Conservation (phyloP, 768 basidiomycete genomes). For the Kwoniella newhampshirensis region DNA sequence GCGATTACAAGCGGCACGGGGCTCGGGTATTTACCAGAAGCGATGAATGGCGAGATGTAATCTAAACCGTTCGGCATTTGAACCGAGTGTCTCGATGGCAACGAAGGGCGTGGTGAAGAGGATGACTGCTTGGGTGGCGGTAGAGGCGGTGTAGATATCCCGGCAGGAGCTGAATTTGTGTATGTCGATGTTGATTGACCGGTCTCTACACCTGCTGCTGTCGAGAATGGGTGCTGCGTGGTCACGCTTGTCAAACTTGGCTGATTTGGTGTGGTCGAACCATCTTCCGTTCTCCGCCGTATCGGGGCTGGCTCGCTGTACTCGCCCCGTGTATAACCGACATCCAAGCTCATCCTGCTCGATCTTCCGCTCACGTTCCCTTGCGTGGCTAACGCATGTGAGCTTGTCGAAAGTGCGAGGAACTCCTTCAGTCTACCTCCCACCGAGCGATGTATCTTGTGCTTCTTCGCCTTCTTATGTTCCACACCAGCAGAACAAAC, state of each 20-base stretch:
- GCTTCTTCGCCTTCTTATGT: conserved; percentile 34
- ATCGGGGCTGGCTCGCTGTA: conserved; percentile 2
- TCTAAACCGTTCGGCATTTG: conserved; percentile 17
- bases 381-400: conserved; percentile 6
- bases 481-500: conserved; percentile 29
- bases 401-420: conserved; percentile 28
- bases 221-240: conserved; percentile 15
- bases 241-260: background rate
- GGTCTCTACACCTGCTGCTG: background rate
- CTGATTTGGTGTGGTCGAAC: conserved; percentile 5
- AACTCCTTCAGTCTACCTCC: conserved; percentile 42
- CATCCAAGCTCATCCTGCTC: conserved; percentile 25
- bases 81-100: conserved; percentile 25
- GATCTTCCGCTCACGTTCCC: conserved; percentile 10
- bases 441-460: conserved; percentile 41
- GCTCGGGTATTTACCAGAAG: background rate
- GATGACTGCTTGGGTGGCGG: background rate
- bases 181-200: background rate
- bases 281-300: conserved; percentile 4
- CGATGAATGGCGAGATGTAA: conserved; percentile 24
- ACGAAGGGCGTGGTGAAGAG: conserved; percentile 10
- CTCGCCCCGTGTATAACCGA: conserved; percentile 1
- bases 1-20: conserved; percentile 1
- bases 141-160: conserved; percentile 2
- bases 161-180: background rate